Evolutionary conservation across 352 stramenopile species (phyloP).

Genomic region (Blastocystis hominis): DNA sequence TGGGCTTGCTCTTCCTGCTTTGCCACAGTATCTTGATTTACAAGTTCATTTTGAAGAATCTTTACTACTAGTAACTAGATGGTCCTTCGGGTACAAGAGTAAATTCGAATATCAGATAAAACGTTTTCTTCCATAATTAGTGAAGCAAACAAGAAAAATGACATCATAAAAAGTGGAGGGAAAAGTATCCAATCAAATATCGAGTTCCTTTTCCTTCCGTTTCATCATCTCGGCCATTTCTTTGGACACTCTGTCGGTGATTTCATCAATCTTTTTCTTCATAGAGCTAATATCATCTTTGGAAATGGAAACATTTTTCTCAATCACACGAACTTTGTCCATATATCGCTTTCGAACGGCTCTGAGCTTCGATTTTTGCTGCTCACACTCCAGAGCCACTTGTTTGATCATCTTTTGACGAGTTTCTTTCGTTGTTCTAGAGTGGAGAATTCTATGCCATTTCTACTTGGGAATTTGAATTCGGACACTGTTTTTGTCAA

Average conservation of each 20-base stretch:
- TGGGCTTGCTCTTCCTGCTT: slow-evolving; percentile 45
- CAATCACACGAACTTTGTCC: slow-evolving; percentile 38
- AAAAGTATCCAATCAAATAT: slow-evolving; percentile 37
- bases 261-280: slow-evolving; percentile 47
- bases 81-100: background rate
- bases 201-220: slow-evolving; percentile 44
- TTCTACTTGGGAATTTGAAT: slow-evolving; percentile 45
- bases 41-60: slow-evolving; percentile 37
- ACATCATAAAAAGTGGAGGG: slow-evolving; percentile 16
- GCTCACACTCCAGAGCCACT: slow-evolving; percentile 16
- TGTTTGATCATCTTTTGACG: slow-evolving; percentile 54
- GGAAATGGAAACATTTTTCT: slow-evolving; percentile 20
- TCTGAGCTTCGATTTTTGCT: slow-evolving; percentile 32
- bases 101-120: slow-evolving; percentile 43
- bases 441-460: background rate
- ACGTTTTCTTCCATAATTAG: slow-evolving; percentile 22
- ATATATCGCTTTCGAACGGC: slow-evolving; percentile 43
- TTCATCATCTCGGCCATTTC: slow-evolving; percentile 56
- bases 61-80: background rate
- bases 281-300: slow-evolving; percentile 24
- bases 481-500: slow-evolving; percentile 32
- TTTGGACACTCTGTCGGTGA: slow-evolving; percentile 21
- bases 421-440: slow-evolving; percentile 55
- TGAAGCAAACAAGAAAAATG: background rate
- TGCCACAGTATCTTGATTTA: slow-evolving; percentile 41